These are phyloP conservation scores for Botrytis sinoallii DNA, from an alignment of 2,329 filamentous ascomycete genomes.

Conservation along the genomic window DNA sequence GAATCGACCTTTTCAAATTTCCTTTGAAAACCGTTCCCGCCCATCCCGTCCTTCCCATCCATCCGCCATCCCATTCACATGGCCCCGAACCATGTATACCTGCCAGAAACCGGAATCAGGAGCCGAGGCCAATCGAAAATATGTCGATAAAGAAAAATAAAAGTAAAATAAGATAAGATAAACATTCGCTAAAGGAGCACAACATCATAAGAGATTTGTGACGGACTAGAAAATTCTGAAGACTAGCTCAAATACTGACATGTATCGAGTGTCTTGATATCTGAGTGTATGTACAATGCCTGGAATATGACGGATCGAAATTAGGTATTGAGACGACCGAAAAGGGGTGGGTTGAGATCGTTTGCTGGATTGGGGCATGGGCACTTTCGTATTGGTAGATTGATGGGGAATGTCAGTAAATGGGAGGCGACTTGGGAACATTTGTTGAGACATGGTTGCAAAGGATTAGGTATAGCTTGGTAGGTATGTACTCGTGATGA, in stretches of 20 bases:
- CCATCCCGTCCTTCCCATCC: neutral
- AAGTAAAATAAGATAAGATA: neutral
- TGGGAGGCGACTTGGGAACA: neutral
- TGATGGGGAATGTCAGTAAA: neutral
- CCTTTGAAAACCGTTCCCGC: neutral
- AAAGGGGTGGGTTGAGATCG: no score
- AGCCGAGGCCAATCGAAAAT: neutral
- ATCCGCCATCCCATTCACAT: neutral
- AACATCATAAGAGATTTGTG: neutral
- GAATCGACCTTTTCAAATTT: constrained; percentile 3
- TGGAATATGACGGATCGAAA: neutral
- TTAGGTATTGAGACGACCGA: neutral
- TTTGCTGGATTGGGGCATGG: neutral
- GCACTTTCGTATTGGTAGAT: neutral
- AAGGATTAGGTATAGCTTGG: neutral
- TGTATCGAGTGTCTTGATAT: neutral
- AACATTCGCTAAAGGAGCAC: constrained; percentile 4
- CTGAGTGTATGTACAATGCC: constrained; percentile 5
- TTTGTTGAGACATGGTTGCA: neutral
- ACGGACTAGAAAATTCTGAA: neutral
- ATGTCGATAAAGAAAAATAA: neutral
- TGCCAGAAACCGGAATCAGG: neutral
- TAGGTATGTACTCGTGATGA: neutral
- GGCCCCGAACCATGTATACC: neutral
- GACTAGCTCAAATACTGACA: constrained; percentile 1